Conservation (phyloP, 208 protist species). For the Phytomonas francai region DNA sequence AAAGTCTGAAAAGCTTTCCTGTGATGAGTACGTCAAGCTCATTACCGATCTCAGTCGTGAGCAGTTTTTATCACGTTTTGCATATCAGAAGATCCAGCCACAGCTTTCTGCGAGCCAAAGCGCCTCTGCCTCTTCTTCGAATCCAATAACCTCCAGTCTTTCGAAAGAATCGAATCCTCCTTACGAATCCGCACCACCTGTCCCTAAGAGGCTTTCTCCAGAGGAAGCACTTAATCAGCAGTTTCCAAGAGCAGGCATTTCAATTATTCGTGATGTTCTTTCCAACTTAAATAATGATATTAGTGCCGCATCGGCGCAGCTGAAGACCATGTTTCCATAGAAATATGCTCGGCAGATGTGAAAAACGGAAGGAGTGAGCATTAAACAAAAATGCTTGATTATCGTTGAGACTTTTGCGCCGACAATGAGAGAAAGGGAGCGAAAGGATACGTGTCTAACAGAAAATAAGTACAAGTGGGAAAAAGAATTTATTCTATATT, state of each 20-base stretch:
- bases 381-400: background rate
- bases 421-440: too few species aligned
- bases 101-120: too few species aligned
- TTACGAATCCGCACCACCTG: constrained; percentile 9
- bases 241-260: constrained; percentile 46
- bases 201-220: constrained; percentile 26
- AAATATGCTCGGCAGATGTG: background rate
- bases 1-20: constrained; percentile 41
- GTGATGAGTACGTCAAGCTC: constrained; percentile 73
- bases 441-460: too few species aligned
- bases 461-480: too few species aligned
- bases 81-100: constrained; percentile 24
- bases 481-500: too few species aligned
- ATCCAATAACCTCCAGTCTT: background rate
- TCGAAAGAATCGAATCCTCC: too few species aligned
- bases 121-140: background rate
- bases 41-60: constrained; percentile 64
- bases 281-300: constrained; percentile 30
- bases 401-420: too few species aligned
- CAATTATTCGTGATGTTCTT: constrained; percentile 54
- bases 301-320: constrained; percentile 31
- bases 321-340: constrained; percentile 49
- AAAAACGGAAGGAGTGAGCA: background rate
- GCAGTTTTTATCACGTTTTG: constrained; percentile 70
- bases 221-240: constrained; percentile 27